These are phyloP conservation scores for Saccharomycopsis guyanensis DNA, from an alignment of 805 yeast species.

Conservation along the genomic window DNA sequence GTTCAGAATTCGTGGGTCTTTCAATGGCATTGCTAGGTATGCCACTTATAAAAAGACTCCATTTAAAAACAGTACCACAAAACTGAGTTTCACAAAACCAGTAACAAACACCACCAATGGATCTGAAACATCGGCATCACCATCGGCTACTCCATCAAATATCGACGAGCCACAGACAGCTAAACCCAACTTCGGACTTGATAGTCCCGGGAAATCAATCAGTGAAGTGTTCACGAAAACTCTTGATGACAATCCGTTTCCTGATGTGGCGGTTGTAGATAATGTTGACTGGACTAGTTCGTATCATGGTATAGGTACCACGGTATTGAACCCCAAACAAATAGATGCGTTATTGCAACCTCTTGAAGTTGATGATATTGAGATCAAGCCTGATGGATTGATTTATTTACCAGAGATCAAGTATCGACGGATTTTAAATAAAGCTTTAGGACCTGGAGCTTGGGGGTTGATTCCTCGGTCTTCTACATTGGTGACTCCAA, in stretches of 20 bases:
- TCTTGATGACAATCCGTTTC: background rate
- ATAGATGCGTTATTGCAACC: conserved; percentile 55
- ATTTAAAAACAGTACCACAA: background rate
- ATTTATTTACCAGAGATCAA: conserved; percentile 91
- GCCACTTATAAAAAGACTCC: background rate
- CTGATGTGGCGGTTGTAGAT: background rate
- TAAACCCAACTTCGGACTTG: background rate
- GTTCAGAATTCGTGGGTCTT: no score
- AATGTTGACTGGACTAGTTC: conserved; percentile 73
- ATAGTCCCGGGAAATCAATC: background rate
- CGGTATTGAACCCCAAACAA: conserved; percentile 60
- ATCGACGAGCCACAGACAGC: background rate
- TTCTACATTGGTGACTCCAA: conserved; percentile 68
- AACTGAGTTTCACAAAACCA: background rate
- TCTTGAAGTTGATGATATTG: conserved; percentile 67
- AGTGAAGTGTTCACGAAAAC: background rate
- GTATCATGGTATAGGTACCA: conserved; percentile 76
- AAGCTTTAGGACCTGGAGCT: conserved; percentile 96
- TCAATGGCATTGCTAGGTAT: background rate
- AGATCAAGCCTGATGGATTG: conserved; percentile 92
- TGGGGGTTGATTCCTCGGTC: conserved; percentile 97
- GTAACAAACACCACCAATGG: background rate
- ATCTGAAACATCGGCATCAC: background rate
- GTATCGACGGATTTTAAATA: conserved; percentile 80
- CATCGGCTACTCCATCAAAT: background rate